Conservation (phyloP, 164 flowering plant genomes). For the Tinospora cordifolia region DNA sequence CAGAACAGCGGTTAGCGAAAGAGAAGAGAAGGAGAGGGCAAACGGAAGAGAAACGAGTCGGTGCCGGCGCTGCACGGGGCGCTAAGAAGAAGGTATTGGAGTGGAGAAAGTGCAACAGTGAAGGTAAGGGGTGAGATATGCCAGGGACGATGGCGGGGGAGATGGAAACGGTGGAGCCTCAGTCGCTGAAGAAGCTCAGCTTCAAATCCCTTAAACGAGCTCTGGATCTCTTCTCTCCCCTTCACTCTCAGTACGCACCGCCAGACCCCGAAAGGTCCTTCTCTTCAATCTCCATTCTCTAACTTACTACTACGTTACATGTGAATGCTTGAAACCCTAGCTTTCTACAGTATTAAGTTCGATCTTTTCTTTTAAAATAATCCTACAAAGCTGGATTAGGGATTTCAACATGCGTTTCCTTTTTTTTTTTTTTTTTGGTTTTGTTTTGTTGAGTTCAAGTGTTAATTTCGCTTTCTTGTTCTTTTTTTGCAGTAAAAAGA, state of each 20-base stretch:
- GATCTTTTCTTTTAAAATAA: too few species aligned
- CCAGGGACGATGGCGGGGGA: constrained; percentile 42
- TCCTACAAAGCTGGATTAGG: too few species aligned
- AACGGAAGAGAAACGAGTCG: neutral
- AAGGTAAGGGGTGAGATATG: constrained; percentile 26
- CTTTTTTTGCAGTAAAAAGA: constrained; percentile 55
- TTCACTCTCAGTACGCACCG: constrained; percentile 53
- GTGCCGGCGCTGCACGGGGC: neutral
- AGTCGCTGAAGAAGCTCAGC: constrained; percentile 83
- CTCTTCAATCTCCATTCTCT: neutral
- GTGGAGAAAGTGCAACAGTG: too few species aligned
- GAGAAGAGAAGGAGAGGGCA: neutral
- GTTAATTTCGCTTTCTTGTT: constrained; percentile 7
- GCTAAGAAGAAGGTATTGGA: neutral
- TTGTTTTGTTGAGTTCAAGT: neutral
- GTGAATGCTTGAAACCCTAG: neutral
- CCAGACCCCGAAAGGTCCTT: constrained; percentile 59
- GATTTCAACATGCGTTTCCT: neutral
- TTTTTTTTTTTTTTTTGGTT: neutral
- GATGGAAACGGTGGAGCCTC: constrained; percentile 85
- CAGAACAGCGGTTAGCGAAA: too few species aligned
- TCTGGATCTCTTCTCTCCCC: constrained; percentile 72
- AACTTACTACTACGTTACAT: neutral
- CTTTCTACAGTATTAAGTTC: too few species aligned
- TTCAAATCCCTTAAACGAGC: constrained; percentile 78